Evolutionary conservation across 2,329 filamentous ascomycete species (phyloP), one percentile per base, ranked within the genome.

Genomic region (Penicillium hordei): DNA sequence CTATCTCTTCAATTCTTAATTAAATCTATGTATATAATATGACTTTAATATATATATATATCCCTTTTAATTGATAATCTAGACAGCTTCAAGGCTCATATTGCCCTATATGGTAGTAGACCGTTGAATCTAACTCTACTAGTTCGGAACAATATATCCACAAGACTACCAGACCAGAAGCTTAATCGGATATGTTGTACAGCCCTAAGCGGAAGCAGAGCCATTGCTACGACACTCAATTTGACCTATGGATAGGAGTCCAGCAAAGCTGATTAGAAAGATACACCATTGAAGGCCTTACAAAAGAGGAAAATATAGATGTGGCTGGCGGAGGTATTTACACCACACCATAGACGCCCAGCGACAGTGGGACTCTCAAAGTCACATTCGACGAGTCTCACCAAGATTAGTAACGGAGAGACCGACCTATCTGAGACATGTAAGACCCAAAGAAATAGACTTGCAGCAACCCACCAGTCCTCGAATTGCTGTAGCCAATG

Each of bases 401-500:
- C 31, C 6, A 46, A 21, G 29, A n/a, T 33, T n/a, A 33, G 34
- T 10, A 46, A 10, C 29, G 25, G 34, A 49, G 17, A 15, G 9
- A 33, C 27, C 36, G 44, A 55, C 15, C 4, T 10, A 50, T 50
- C 45, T 50, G 52, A 55, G 52, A 55, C 52, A 55, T 21, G 27
- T 29, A 12, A 25, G 25, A 19, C 12, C 19, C 29, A 36, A 21
- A 12, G n/a, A 51, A 44, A n/a, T 1, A 36, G 9, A 23, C 13
- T 29, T 23, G 12, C 17, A 25, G 17, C 9, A 25, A 23, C 6
- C 5, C 17, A 33, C 23, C 12, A 5, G 15, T n/a, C 13, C 31
- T 25, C 23, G 8, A 52, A 44, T 38, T 43, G 46, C 31, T 23
- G n/a, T 33, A 36, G 13, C 12, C 8, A 9, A 51, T 21, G 39